Conservation (phyloP, 805 yeast species). For the Yamadazyma sp. region DNA sequence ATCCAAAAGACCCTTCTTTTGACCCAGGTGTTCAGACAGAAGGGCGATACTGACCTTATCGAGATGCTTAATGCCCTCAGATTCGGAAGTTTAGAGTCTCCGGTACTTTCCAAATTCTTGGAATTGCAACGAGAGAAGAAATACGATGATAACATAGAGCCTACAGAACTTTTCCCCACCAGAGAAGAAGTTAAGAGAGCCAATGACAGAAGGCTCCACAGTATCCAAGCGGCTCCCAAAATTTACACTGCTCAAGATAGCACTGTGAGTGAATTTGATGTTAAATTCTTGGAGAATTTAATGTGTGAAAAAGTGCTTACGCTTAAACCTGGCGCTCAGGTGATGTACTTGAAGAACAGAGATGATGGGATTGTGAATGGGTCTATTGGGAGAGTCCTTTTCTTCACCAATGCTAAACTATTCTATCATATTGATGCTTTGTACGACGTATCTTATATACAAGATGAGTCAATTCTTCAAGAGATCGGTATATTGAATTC, state of each 20-base stretch:
- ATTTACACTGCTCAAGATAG: conserved; percentile 45
- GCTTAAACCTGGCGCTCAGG: conserved; percentile 86
- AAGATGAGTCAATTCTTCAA: conserved; percentile 20
- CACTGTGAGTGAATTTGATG: conserved; percentile 18
- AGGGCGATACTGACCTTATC: conserved; percentile 73
- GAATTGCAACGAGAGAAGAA: conserved; percentile 55
- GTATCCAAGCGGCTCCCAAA: conserved; percentile 45
- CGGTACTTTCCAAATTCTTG: conserved; percentile 49
- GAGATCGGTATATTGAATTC: conserved; percentile 24
- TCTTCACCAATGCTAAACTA: conserved; percentile 40
- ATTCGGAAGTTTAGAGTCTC: conserved; percentile 59
- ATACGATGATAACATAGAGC: conserved; percentile 74
- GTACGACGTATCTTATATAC: conserved; percentile 19
- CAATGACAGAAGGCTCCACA: conserved; percentile 44
- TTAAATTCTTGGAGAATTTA: conserved; percentile 50
- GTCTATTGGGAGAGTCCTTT: conserved; percentile 74
- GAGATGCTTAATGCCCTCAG: conserved; percentile 80
- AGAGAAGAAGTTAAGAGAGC: conserved; percentile 81
- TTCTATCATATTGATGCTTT: conserved; percentile 24
- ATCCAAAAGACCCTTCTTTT: conserved; percentile 68
- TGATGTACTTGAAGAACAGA: conserved; percentile 85
- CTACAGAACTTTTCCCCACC: conserved; percentile 88
- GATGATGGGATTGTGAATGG: conserved; percentile 86
- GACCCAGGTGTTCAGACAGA: conserved; percentile 83
- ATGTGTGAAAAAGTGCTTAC: conserved; percentile 68